Percentiles rank a stretch among this genome's conserved stretches.
Evolutionary conservation across 768 basidiomycete species (phyloP).

Genomic region (Leccinum sublutescens): DNA sequence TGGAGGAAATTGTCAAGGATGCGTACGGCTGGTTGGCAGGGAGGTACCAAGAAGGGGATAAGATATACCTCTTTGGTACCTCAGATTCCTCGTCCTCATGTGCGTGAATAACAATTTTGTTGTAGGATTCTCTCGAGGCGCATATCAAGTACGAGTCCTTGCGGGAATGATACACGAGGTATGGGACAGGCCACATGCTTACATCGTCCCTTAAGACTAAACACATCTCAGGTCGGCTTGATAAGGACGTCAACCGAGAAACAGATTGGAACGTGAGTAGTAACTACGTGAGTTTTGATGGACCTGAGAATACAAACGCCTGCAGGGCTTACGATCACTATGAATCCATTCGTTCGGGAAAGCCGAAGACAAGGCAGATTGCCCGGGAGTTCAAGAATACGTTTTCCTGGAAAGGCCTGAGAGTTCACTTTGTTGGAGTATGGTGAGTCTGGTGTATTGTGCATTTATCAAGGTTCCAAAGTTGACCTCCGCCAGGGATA

Average conservation of each 20-base stretch:
- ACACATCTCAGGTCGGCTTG: constrained; percentile 21
- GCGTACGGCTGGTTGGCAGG: constrained; percentile 36
- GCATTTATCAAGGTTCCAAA: not conserved
- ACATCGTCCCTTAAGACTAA: not conserved
- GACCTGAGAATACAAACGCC: not conserved
- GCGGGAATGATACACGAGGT: constrained; percentile 43
- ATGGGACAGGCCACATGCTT: not conserved
- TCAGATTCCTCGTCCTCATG: not conserved
- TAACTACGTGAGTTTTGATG: not conserved
- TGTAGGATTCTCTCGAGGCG: constrained; percentile 43
- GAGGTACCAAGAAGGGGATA: constrained; percentile 32
- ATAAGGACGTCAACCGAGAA: constrained; percentile 31
- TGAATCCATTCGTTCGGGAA: constrained; percentile 16
- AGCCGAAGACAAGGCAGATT: constrained; percentile 19
- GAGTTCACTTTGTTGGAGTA: constrained; percentile 52
- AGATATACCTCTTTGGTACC: constrained; percentile 36
- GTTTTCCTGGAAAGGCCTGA: constrained; percentile 42
- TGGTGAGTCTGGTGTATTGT: constrained; percentile 36
- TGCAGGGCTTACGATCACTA: constrained; percentile 22
- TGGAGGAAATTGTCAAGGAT: constrained; percentile 33
- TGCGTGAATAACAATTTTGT: not conserved
- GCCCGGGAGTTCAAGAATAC: constrained; percentile 41
- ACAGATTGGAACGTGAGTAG: constrained; percentile 33
- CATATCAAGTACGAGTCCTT: constrained; percentile 40
- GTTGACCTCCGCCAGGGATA: constrained; percentile 47